These are phyloP conservation scores for Pseudozyma sp. DNA, from an alignment of 1,284 basidiomycete genomes.

Conservation along the genomic window DNA sequence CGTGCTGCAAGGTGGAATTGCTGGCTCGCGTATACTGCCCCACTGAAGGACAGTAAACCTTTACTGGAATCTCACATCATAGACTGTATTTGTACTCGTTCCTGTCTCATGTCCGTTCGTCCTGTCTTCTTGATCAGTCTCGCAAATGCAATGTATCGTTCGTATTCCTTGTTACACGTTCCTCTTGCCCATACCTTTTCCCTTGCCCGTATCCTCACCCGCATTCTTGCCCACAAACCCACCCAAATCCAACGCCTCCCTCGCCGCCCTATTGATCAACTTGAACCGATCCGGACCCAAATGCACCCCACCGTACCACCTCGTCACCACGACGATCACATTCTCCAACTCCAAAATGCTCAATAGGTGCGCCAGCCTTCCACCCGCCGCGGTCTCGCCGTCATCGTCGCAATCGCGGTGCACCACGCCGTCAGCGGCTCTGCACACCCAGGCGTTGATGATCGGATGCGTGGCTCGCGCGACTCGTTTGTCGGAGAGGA, in stretches of 20 bases:
- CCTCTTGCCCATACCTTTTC: slow-evolving; percentile 30
- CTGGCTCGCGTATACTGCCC: slow-evolving; percentile 17
- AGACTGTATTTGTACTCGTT: slow-evolving; percentile 16
- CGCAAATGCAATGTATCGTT: too few species aligned
- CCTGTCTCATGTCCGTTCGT: too few species aligned
- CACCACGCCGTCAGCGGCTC: slow-evolving; percentile 43
- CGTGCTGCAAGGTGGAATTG: slow-evolving; percentile 23
- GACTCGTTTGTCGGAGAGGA: slow-evolving; percentile 57
- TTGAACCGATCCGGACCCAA: slow-evolving; percentile 67
- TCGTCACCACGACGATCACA: slow-evolving; percentile 65
- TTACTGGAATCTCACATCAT: too few species aligned
- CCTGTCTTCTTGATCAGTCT: too few species aligned
- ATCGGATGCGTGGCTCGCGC: slow-evolving; percentile 65
- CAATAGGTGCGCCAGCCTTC: slow-evolving; percentile 67
- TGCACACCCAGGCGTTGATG: slow-evolving; percentile 68
- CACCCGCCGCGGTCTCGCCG: slow-evolving; percentile 68
- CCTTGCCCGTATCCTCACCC: slow-evolving; percentile 8
- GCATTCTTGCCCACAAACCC: slow-evolving; percentile 44
- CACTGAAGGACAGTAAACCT: slow-evolving; percentile 1
- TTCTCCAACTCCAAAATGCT: slow-evolving; percentile 61
- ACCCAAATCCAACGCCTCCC: slow-evolving; percentile 60
- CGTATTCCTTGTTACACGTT: slow-evolving; percentile 3
- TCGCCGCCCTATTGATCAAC: slow-evolving; percentile 63
- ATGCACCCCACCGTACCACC: slow-evolving; percentile 65
- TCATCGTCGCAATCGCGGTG: slow-evolving; percentile 68